Conservation (phyloP, 2,329 filamentous ascomycete genomes). For the Penicillium sp. region DNA sequence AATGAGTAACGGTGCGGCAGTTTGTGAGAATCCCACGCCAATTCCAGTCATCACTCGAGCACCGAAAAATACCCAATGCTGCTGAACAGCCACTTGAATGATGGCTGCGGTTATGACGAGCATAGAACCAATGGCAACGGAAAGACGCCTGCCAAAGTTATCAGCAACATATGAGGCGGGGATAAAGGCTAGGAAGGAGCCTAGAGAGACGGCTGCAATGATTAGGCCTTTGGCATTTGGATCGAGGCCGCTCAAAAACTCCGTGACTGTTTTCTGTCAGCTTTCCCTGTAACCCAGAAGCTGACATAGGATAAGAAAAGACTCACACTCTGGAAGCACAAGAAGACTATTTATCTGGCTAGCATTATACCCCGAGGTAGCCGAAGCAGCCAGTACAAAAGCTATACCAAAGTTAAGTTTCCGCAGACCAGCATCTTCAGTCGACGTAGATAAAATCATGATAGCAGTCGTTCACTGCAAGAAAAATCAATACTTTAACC, state of each 20-base stretch:
- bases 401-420: slow-evolving; percentile 21
- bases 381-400: slow-evolving; percentile 24
- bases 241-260: slow-evolving; percentile 14
- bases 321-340: slow-evolving; percentile 22
- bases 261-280: slow-evolving; percentile 12
- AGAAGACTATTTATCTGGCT: slow-evolving; percentile 25
- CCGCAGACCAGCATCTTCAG: slow-evolving; percentile 15
- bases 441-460: slow-evolving; percentile 5
- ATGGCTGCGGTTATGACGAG: slow-evolving; percentile 27
- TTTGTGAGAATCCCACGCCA: slow-evolving; percentile 36
- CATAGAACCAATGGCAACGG: slow-evolving; percentile 41
- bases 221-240: slow-evolving; percentile 18
- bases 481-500: background rate
- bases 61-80: slow-evolving; percentile 26
- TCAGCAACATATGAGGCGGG: slow-evolving; percentile 33
- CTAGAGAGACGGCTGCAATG: slow-evolving; percentile 23
- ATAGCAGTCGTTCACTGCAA: background rate
- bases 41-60: slow-evolving; percentile 33
- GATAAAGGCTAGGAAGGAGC: slow-evolving; percentile 22
- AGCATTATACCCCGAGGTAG: slow-evolving; percentile 23
- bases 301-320: background rate
- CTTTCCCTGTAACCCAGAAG: background rate
- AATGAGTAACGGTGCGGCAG: slow-evolving; percentile 27
- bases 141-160: slow-evolving; percentile 43
- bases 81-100: slow-evolving; percentile 21